Evolutionary conservation across 208 protist species (phyloP), one percentile per base, ranked within the genome.

Genomic region (Naegleria fowleri): DNA sequence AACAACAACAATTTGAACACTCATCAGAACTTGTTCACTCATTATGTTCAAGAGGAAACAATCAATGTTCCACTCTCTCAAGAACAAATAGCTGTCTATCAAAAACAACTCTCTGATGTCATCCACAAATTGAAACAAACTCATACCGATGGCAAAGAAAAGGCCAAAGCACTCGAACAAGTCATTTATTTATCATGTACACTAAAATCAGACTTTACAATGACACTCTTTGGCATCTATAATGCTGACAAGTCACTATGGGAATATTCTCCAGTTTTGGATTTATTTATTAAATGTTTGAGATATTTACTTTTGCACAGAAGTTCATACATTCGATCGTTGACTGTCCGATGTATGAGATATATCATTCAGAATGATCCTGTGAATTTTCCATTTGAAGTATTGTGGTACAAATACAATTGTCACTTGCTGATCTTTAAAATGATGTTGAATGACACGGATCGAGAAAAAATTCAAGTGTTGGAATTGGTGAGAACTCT

Each of bases 361-460:
- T 89, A 89, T 40, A n/a, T 89, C 19, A 41, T 55, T 40, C 15
- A 25, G 13, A 33, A 41, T 43, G 83, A 51, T 79, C 29, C 67
- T 79, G 13, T 11, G 0, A 29, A 79, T 79, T 79, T 79, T 79
- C 67, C 67, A 79, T 36, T 79, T 79, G 67, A 79, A 79, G 2
- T 79, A 36, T 79, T 79, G n/a, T 79, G 67, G 67, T 36, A 0
- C 4, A 89, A 89, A 40, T 89, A 89, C 59, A 9, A 89, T 67
- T 89, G 43, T 41, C 86, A 89, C n/a, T 89, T 67, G 29, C 67
- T 86, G 16, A 89, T 89, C 3, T 89, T 67, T 67, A 33, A 55
- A 52, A 36, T 79, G 51, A 89, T 89, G 48, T 89, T 89, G 29
- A n/a, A 67, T 89, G 41, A 67, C 19, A 52, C 39, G 40, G 48